A percentile compares a stretch with the other conserved stretches of the same genome.
Conservation (phyloP, 2,329 filamentous ascomycete genomes). For the Seiridium cupressi region DNA sequence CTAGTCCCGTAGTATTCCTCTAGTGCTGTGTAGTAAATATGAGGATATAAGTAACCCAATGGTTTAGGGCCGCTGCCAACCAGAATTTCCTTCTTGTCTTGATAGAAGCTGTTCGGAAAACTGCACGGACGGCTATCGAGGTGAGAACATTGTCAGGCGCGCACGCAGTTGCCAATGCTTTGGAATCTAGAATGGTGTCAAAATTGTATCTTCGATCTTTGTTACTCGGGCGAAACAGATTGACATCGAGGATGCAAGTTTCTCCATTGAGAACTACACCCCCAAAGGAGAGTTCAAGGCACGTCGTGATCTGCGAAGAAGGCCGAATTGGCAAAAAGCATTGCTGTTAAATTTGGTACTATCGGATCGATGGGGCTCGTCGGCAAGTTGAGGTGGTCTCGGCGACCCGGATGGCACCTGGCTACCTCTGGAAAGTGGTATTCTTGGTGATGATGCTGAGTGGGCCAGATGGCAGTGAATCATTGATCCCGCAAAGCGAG, state of each 20-base stretch:
- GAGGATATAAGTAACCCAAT: conserved; percentile 54
- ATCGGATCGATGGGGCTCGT: conserved; percentile 66
- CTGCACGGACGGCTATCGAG: not conserved
- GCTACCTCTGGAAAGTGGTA: conserved; percentile 55
- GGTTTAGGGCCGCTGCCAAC: conserved; percentile 59
- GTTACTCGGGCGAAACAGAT: conserved; percentile 56
- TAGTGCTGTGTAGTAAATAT: conserved; percentile 56
- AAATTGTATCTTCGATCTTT: conserved; percentile 57
- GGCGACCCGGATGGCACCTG: conserved; percentile 59
- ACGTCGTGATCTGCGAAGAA: conserved; percentile 57
- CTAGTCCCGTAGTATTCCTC: conserved; percentile 58
- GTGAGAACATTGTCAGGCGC: too few species aligned
- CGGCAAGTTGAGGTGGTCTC: conserved; percentile 53
- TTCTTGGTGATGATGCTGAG: conserved; percentile 55
- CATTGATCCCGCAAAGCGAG: conserved; percentile 40
- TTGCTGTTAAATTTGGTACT: conserved; percentile 58
- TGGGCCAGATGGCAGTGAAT: conserved; percentile 53
- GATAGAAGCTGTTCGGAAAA: conserved; percentile 41
- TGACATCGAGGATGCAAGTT: conserved; percentile 71
- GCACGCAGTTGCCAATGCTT: conserved; percentile 59
- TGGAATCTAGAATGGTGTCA: conserved; percentile 64
- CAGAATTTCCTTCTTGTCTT: conserved; percentile 55
- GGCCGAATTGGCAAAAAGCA: conserved; percentile 60
- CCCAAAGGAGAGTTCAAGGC: conserved; percentile 43
- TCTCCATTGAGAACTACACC: conserved; percentile 43